A percentile compares a stretch with the other conserved stretches of the same genome.
These are phyloP conservation scores for Penicillium lagena DNA, from an alignment of 495 filamentous ascomycete species.

Conservation along the genomic window DNA sequence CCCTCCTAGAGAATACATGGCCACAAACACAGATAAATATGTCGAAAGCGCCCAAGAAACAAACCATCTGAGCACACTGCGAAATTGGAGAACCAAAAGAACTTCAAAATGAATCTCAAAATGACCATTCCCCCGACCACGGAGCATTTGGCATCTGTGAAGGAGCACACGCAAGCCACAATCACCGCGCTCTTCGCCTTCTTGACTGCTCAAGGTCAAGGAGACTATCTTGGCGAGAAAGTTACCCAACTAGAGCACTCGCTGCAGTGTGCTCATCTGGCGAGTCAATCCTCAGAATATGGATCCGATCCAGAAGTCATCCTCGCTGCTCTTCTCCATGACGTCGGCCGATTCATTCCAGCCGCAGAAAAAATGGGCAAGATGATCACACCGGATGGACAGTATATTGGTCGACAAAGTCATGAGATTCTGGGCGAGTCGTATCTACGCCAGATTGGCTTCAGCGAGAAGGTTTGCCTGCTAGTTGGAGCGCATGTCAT, in stretches of 20 bases:
- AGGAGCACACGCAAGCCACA: constrained; percentile 7
- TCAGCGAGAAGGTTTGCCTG: constrained; percentile 28
- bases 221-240: constrained; percentile 29
- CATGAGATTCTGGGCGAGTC: constrained; percentile 33
- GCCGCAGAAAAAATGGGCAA: constrained; percentile 20
- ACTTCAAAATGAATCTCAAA: constrained; percentile 8
- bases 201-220: constrained; percentile 17
- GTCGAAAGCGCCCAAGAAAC: too few species aligned
- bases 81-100: too few species aligned
- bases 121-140: neutral
- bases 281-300: constrained; percentile 11
- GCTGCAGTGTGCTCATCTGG: constrained; percentile 36
- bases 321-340: constrained; percentile 33
- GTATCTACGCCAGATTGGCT: constrained; percentile 30
- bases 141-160: constrained; percentile 1
- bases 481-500: constrained; percentile 36
- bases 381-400: constrained; percentile 14
- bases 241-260: constrained; percentile 38
- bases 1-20: too few species aligned
- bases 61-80: too few species aligned
- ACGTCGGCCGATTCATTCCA: constrained; percentile 36
- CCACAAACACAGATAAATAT: too few species aligned
- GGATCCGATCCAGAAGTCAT: constrained; percentile 25
- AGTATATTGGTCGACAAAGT: constrained; percentile 28
- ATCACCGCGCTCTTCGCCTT: constrained; percentile 17